These are phyloP conservation scores for Vigna unguiculata DNA, from an alignment of 306 rosid genomes.

Conservation along the genomic window DNA sequence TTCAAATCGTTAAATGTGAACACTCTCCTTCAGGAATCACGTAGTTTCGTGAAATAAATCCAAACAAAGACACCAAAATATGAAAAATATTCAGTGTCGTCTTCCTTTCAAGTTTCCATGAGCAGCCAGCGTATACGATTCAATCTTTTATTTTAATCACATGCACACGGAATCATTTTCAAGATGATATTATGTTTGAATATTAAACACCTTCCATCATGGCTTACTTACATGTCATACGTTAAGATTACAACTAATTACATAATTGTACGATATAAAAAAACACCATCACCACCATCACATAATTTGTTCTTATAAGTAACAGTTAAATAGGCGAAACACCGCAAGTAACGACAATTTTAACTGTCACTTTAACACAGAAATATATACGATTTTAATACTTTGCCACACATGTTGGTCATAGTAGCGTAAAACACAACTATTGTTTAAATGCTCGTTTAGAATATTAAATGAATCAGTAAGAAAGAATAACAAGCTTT, in stretches of 20 bases:
- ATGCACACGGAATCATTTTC: background rate
- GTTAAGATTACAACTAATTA: background rate
- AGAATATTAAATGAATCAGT: background rate
- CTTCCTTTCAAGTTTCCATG: background rate
- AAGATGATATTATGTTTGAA: background rate
- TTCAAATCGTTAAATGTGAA: background rate
- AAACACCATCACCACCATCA: background rate
- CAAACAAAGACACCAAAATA: background rate
- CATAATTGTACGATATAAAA: no score
- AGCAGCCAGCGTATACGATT: slow-evolving; percentile 13
- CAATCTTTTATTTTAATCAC: background rate
- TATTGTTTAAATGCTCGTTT: background rate
- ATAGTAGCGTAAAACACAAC: background rate
- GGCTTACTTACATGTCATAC: background rate
- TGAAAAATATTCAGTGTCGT: background rate
- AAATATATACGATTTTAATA: no score
- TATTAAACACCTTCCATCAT: background rate
- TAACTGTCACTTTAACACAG: background rate
- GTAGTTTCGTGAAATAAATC: slow-evolving; percentile 20
- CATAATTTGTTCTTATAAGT: background rate
- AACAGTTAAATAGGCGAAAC: background rate
- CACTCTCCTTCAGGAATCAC: background rate
- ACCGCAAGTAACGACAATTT: background rate
- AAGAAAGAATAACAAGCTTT: background rate
- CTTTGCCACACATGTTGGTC: background rate